Conservation (phyloP, 2,329 filamentous ascomycete genomes). For the Colletotrichum tofieldiae region DNA sequence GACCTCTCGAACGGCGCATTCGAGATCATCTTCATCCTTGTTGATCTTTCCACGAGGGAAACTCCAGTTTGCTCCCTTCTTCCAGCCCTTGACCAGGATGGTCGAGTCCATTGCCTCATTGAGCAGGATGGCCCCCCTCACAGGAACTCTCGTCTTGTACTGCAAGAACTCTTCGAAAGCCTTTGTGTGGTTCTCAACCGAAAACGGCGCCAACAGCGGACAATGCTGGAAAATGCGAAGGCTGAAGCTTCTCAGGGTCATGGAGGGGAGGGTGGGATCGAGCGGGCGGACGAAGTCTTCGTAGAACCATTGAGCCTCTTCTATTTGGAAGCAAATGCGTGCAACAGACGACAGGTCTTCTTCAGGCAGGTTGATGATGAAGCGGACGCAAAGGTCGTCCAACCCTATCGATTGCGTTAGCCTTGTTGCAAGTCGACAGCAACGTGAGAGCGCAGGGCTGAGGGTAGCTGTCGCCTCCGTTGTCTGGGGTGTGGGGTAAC, state of each 20-base stretch:
- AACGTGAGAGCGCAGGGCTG: slow-evolving; percentile 40
- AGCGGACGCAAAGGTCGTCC: slow-evolving; percentile 97
- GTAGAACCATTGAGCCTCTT: slow-evolving; percentile 99
- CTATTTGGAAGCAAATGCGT: slow-evolving; percentile 97
- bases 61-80: slow-evolving; percentile 96
- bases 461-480: slow-evolving; percentile 2
- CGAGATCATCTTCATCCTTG: slow-evolving; percentile 93
- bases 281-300: slow-evolving; percentile 97
- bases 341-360: slow-evolving; percentile 92
- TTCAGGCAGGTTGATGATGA: slow-evolving; percentile 95
- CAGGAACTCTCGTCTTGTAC: slow-evolving; percentile 95
- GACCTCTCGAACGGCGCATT: slow-evolving; percentile 94
- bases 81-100: slow-evolving; percentile 96
- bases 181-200: slow-evolving; percentile 81
- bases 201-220: slow-evolving; percentile 87
- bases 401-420: slow-evolving; percentile 75
- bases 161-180: slow-evolving; percentile 94
- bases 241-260: slow-evolving; percentile 89
- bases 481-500: slow-evolving; percentile 47
- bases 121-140: slow-evolving; percentile 93
- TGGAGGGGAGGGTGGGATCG: slow-evolving; percentile 86
- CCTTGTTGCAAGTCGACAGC: not conserved
- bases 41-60: slow-evolving; percentile 98
- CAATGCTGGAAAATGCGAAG: slow-evolving; percentile 95
- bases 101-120: slow-evolving; percentile 96